Evolutionary conservation across 148 eudicot genomes (phyloP).

Genomic region (Rhododendron williamsianum): DNA sequence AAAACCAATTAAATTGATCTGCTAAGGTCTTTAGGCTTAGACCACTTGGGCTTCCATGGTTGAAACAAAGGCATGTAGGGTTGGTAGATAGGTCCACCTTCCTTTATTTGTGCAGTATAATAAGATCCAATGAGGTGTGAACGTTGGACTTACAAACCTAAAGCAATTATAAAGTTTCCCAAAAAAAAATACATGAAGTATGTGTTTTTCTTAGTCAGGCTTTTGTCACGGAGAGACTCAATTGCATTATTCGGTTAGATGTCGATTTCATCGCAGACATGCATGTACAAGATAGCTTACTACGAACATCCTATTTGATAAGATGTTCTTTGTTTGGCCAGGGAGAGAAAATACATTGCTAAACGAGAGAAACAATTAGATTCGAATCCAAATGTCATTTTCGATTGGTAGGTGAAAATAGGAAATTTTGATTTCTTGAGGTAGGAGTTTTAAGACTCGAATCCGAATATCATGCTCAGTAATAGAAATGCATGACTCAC

Average conservation of each 20-base stretch:
- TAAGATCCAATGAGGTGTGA: neutral
- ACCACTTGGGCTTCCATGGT: conserved; percentile 3
- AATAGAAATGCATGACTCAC: neutral
- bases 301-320: neutral
- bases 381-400: neutral
- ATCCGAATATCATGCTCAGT: neutral
- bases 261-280: neutral
- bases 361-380: neutral
- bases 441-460: neutral
- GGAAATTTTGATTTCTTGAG: neutral
- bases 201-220: neutral
- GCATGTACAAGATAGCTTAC: neutral
- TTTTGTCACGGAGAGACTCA: neutral
- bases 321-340: neutral
- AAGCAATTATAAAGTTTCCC: neutral
- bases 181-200: neutral
- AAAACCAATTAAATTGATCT: neutral
- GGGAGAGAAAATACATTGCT: neutral
- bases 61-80: conserved; percentile 1
- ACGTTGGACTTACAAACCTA: neutral
- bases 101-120: neutral
- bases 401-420: neutral
- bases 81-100: conserved; percentile 8
- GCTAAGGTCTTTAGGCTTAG: neutral
- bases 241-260: neutral